Percentiles rank a stretch among this genome's conserved stretches.
These are phyloP conservation scores for Ascochyta viciae-villosae DNA, from an alignment of 2,329 filamentous ascomycete species.

Conservation along the genomic window DNA sequence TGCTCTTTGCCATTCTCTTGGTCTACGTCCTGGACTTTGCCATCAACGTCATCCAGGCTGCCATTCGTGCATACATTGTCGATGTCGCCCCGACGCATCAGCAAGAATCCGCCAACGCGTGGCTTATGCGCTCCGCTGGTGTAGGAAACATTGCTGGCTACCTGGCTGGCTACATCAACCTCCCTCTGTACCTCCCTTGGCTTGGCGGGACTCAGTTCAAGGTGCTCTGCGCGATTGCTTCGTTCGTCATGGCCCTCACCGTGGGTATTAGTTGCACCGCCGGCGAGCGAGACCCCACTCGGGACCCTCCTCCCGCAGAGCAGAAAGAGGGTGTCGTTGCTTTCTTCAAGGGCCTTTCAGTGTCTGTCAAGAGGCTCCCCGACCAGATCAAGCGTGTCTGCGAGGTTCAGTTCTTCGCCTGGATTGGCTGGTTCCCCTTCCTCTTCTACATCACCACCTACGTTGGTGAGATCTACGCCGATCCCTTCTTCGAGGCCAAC, in stretches of 20 bases:
- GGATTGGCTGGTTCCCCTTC: slow-evolving; percentile 96
- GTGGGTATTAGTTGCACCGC: slow-evolving; percentile 72
- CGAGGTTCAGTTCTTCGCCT: slow-evolving; percentile 69
- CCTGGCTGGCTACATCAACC: slow-evolving; percentile 81
- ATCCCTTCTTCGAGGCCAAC: slow-evolving; percentile 78
- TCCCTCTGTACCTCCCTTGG: slow-evolving; percentile 77
- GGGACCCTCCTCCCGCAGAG: slow-evolving; percentile 67
- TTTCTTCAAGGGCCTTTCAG: slow-evolving; percentile 82
- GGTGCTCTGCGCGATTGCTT: slow-evolving; percentile 85
- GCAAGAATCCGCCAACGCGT: slow-evolving; percentile 91
- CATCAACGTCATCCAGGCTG: slow-evolving; percentile 95
- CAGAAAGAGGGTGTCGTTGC: slow-evolving; percentile 70
- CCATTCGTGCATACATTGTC: slow-evolving; percentile 89
- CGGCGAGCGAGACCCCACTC: slow-evolving; percentile 79
- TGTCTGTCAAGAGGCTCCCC: slow-evolving; percentile 78
- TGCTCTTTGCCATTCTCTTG: slow-evolving; percentile 81
- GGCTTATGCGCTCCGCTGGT: slow-evolving; percentile 86
- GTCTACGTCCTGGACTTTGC: slow-evolving; percentile 93
- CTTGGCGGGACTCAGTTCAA: slow-evolving; percentile 92
- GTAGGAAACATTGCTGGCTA: slow-evolving; percentile 92
- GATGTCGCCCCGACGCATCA: slow-evolving; percentile 92
- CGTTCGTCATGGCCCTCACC: slow-evolving; percentile 72
- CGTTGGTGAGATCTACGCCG: slow-evolving; percentile 89
- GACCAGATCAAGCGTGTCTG: slow-evolving; percentile 85
- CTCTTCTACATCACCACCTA: slow-evolving; percentile 96